Evolutionary conservation across 306 rosid species (phyloP).

Genomic region (Erythrophleum fordii): DNA sequence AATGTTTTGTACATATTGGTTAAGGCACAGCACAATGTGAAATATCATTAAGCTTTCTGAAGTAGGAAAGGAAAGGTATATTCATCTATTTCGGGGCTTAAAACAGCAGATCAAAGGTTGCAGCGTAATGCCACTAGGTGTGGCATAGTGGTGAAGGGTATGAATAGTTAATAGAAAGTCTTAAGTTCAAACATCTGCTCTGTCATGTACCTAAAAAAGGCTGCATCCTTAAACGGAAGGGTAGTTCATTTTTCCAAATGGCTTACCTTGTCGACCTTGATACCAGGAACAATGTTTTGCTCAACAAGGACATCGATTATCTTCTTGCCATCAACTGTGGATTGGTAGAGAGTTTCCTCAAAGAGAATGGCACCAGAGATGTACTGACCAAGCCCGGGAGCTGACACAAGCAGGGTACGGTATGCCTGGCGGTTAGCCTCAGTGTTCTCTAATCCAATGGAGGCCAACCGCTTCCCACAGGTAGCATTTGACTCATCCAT

Average conservation of each 20-base stretch:
- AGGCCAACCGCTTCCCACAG: slow-evolving; percentile 89
- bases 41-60: neutral
- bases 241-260: neutral
- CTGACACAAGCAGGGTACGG: slow-evolving; percentile 81
- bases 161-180: neutral
- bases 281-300: slow-evolving; percentile 83
- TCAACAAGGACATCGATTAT: slow-evolving; percentile 72
- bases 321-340: slow-evolving; percentile 81
- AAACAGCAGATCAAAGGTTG: neutral
- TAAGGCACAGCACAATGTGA: slow-evolving; percentile 4
- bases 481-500: slow-evolving; percentile 97
- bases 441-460: slow-evolving; percentile 92
- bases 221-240: neutral
- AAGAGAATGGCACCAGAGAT: slow-evolving; percentile 91
- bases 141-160: neutral
- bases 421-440: slow-evolving; percentile 93
- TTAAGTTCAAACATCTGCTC: neutral
- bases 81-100: neutral
- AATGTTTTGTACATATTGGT: neutral
- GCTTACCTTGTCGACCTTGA: slow-evolving; percentile 86
- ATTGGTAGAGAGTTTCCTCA: slow-evolving; percentile 96
- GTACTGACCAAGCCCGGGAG: slow-evolving; percentile 76
- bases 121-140: neutral
- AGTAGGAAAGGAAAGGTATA: neutral
- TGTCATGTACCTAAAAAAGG: neutral